These are phyloP conservation scores for Eimeria tenella DNA, from an alignment of 169 alveolate genomes.

Conservation along the genomic window DNA sequence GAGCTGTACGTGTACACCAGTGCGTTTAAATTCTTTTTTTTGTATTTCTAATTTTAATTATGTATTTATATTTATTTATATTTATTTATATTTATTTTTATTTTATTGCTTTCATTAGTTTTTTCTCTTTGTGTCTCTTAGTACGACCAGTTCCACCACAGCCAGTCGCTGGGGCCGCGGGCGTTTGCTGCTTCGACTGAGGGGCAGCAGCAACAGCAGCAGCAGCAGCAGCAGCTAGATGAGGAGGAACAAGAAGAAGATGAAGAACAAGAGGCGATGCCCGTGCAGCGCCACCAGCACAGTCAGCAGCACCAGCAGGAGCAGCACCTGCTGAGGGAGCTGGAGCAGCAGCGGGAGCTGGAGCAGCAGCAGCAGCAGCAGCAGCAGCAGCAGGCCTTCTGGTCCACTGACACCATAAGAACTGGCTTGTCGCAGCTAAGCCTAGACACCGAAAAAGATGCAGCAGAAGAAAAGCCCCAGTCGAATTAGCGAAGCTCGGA, in stretches of 20 bases:
- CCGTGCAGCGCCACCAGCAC: not conserved
- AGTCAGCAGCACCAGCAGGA: conserved; percentile 30
- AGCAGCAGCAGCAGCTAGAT: conserved; percentile 18
- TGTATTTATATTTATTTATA: not conserved
- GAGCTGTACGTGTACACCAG: too few species aligned
- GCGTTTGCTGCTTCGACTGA: not conserved
- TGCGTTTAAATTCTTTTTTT: too few species aligned
- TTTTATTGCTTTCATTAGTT: not conserved
- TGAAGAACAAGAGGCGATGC: not conserved
- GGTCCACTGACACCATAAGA: not conserved
- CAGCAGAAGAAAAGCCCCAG: not conserved
- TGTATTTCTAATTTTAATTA: too few species aligned
- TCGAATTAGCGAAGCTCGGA: not conserved
- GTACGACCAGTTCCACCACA: conserved; percentile 63
- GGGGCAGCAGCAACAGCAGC: conserved; percentile 16
- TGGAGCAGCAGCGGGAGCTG: not conserved
- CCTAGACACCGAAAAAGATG: not conserved
- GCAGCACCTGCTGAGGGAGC: conserved; percentile 39
- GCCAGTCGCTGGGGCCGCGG: conserved; percentile 61
- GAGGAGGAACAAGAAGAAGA: not conserved
- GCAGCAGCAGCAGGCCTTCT: not conserved
- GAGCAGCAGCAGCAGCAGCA: conserved; percentile 51
- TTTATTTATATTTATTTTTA: not conserved
- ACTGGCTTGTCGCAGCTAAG: not conserved
- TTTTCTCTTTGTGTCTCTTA: not conserved